Conservation (phyloP, 805 yeast species). For the Kockiozyma suomiensis region DNA sequence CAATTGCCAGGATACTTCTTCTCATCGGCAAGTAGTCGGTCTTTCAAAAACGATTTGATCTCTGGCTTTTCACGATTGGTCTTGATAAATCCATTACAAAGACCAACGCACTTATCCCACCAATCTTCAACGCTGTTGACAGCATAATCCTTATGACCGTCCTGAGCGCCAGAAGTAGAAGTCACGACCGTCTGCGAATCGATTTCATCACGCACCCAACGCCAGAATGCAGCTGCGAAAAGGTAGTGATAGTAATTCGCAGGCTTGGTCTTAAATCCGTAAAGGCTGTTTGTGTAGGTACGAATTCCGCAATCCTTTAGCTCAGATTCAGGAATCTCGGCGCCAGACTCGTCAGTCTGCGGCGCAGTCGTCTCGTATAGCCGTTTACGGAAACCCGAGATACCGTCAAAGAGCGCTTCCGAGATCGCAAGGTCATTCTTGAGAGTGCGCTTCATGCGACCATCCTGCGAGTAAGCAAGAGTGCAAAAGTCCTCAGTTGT, state of each 20-base stretch:
- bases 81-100: conserved; percentile 28
- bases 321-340: conserved; percentile 6
- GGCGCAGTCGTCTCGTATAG: conserved; percentile 18
- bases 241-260: conserved; percentile 28
- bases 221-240: conserved; percentile 34
- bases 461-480: conserved; percentile 33
- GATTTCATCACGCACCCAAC: conserved; percentile 33
- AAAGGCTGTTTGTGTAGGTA: conserved; percentile 27
- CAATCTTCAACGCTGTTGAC: conserved; percentile 26
- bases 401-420: conserved; percentile 29
- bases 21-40: conserved; percentile 26
- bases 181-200: conserved; percentile 19
- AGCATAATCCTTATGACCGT: not conserved
- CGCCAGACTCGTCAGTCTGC: conserved; percentile 15
- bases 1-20: conserved; percentile 18
- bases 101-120: conserved; percentile 30
- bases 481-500: conserved; percentile 30
- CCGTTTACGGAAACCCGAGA: conserved; percentile 26
- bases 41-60: conserved; percentile 27
- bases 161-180: not conserved
- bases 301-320: conserved; percentile 26
- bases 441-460: conserved; percentile 32
- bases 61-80: conserved; percentile 16
- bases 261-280: conserved; percentile 24
- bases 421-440: conserved; percentile 33